phyloP scores from a whole-genome alignment of 2,329 filamentous ascomycete genomes.

The Diaporthe vaccinii region DNA sequence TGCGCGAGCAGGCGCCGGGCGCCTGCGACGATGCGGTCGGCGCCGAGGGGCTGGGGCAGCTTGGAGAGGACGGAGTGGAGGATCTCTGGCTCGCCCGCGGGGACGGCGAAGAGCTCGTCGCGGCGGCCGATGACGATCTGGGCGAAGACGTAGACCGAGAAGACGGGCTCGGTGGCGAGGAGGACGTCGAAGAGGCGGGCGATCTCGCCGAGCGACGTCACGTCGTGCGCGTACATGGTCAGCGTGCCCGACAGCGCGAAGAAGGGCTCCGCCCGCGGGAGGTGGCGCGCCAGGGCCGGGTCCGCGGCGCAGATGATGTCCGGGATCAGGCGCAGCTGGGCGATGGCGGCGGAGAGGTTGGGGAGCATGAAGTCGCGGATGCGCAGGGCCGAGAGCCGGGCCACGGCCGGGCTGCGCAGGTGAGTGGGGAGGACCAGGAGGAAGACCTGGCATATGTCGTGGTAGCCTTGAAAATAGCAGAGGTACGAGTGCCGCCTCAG shows the following conservation, averaged over 20 bases:
- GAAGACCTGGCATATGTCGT: constrained; percentile 97
- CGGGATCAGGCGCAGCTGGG: constrained; percentile 89
- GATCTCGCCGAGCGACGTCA: constrained; percentile 90
- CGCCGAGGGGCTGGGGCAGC: constrained; percentile 82
- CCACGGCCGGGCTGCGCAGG: constrained; percentile 73
- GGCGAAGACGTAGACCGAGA: constrained; percentile 92
- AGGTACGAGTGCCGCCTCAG: constrained; percentile 86
- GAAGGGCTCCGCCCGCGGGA: constrained; percentile 86
- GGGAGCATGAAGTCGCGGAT: constrained; percentile 99
- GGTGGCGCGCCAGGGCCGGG: constrained; percentile 77
- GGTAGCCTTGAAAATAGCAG: constrained; percentile 98
- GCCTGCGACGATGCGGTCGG: constrained; percentile 81
- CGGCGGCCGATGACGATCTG: constrained; percentile 86
- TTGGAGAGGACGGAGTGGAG: constrained; percentile 90
- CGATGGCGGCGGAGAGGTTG: constrained; percentile 82
- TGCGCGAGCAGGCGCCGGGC: constrained; percentile 74
- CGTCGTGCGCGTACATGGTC: constrained; percentile 97
- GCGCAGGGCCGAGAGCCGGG: constrained; percentile 87
- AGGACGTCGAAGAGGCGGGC: constrained; percentile 93
- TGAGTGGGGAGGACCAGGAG: constrained; percentile 82
- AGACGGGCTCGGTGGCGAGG: constrained; percentile 87
- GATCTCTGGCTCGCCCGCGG: constrained; percentile 89
- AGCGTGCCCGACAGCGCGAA: constrained; percentile 94
- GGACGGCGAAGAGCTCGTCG: constrained; percentile 87
- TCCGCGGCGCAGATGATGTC: constrained; percentile 83